Evolutionary conservation across 2,329 filamentous ascomycete genomes (phyloP).

Genomic region (Botrytis hyacinthi): DNA sequence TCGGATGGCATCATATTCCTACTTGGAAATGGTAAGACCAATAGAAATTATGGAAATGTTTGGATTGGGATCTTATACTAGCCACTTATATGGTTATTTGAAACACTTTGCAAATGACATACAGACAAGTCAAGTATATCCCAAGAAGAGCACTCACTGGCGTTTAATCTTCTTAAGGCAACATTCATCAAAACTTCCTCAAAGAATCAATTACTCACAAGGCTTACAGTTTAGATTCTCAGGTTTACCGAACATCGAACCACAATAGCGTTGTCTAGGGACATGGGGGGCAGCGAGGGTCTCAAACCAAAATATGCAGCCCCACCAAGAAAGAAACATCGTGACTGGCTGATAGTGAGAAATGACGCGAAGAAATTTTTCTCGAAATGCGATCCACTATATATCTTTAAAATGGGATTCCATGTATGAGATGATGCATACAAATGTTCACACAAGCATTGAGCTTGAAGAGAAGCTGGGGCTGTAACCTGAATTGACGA

Average conservation of each 20-base stretch:
- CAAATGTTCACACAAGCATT: constrained; percentile 1
- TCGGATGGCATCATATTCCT: not conserved
- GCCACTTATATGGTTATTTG: not conserved
- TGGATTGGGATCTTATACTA: not conserved
- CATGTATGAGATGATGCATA: constrained; percentile 2
- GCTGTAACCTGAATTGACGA: not conserved
- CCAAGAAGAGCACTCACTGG: not conserved
- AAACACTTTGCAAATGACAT: not conserved
- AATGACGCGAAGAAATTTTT: constrained; percentile 13
- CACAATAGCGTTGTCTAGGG: not conserved
- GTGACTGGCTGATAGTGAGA: not conserved
- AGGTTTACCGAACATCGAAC: not conserved
- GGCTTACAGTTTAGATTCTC: not conserved
- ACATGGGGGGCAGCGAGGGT: not conserved
- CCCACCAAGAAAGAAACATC: not conserved
- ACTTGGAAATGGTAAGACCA: not conserved
- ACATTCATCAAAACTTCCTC: not conserved
- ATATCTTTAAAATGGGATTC: not conserved
- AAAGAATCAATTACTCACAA: not conserved
- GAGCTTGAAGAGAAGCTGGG: not conserved
- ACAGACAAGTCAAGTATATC: not conserved
- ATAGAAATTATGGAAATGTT: not conserved
- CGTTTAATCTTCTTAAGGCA: not conserved
- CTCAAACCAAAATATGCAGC: not conserved
- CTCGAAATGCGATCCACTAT: constrained; percentile 5